Evolutionary conservation across 2,329 filamentous ascomycete genomes (phyloP).

Genomic region (Botrytis tulipae): DNA sequence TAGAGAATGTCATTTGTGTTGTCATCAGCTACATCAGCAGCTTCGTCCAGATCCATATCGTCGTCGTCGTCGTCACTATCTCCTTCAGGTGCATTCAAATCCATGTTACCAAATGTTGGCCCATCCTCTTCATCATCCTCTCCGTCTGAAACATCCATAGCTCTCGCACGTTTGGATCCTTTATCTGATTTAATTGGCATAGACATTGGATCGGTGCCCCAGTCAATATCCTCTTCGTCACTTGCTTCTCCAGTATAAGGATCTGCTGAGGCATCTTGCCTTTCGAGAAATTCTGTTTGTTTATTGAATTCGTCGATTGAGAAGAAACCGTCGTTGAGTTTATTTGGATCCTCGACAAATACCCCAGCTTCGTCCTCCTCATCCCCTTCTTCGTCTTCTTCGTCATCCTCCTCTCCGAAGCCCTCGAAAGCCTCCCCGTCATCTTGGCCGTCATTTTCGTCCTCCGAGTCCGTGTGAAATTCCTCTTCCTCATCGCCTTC

Average conservation of each 20-base stretch:
- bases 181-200: conserved; percentile 35
- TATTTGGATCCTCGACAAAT: conserved; percentile 71
- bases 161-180: conserved; percentile 38
- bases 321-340: conserved; percentile 96
- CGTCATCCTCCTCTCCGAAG: conserved; percentile 37
- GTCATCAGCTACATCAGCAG: conserved; percentile 51
- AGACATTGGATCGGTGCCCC: conserved; percentile 73
- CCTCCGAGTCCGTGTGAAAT: conserved; percentile 37
- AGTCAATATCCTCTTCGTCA: conserved; percentile 86
- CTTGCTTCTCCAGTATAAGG: conserved; percentile 70
- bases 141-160: conserved; percentile 39
- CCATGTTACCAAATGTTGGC: conserved; percentile 79
- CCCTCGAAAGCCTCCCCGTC: conserved; percentile 39
- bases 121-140: conserved; percentile 63
- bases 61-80: conserved; percentile 59
- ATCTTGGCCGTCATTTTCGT: conserved; percentile 36
- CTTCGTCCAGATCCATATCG: conserved; percentile 51
- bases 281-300: conserved; percentile 84
- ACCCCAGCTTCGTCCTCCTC: conserved; percentile 52
- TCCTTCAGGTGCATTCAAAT: conserved; percentile 71
- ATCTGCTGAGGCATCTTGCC: conserved; percentile 76
- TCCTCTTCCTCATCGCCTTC: conserved; percentile 39
- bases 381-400: conserved; percentile 49
- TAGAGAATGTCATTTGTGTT: conserved; percentile 92
- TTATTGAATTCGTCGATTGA: conserved; percentile 97